phyloP scores from a whole-genome alignment of 2,329 filamentous ascomycete species.

The Venturia pyrina region DNA sequence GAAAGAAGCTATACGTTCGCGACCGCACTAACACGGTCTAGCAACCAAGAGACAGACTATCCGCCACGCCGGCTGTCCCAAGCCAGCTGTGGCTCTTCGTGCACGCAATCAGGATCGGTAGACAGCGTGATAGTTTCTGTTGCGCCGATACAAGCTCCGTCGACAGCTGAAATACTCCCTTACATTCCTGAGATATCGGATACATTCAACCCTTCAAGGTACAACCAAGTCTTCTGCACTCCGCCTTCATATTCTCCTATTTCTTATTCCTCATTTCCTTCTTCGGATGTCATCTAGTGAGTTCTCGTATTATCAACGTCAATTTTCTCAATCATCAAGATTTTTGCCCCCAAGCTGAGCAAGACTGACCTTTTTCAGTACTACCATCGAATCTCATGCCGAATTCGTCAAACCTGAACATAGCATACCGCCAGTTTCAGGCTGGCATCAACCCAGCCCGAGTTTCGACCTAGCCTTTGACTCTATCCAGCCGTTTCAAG shows the following conservation, averaged over 20 bases:
- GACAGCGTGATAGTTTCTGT: background rate
- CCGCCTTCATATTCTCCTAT: background rate
- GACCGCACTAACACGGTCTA: background rate
- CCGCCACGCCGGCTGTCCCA: background rate
- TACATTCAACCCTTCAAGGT: background rate
- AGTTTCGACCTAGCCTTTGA: background rate
- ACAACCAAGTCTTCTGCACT: background rate
- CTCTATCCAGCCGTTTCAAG: background rate
- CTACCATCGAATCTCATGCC: background rate
- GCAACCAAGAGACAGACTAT: background rate
- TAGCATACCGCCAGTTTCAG: slow-evolving; percentile 2
- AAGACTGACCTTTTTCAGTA: background rate
- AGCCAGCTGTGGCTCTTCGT: background rate
- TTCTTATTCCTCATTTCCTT: background rate
- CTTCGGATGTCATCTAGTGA: slow-evolving; percentile 4
- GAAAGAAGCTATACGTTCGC: background rate
- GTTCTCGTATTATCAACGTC: slow-evolving; percentile 5
- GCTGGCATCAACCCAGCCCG: background rate
- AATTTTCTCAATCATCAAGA: slow-evolving; percentile 4
- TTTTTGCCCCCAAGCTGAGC: background rate
- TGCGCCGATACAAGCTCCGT: background rate
- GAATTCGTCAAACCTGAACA: background rate
- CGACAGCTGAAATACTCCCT: background rate
- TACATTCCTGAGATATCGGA: background rate
- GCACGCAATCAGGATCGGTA: background rate